Conservation (phyloP, 129 eudicot genomes). For the Tagetes erecta region DNA sequence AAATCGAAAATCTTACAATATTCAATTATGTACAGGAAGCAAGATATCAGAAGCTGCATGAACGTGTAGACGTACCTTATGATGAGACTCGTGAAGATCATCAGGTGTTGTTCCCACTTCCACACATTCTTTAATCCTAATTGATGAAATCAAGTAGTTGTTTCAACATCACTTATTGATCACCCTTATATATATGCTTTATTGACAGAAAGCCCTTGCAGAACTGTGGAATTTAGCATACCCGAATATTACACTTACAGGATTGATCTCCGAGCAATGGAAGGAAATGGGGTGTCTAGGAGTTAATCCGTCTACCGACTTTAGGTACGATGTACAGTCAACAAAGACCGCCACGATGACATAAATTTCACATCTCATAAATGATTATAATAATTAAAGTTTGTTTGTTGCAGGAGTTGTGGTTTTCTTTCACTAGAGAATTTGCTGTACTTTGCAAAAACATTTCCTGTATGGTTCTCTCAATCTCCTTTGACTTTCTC, state of each 20-base stretch:
- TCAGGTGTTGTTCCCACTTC: conserved; percentile 48
- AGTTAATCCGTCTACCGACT: conserved; percentile 76
- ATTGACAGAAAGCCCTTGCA: conserved; percentile 67
- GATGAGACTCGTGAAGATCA: conserved; percentile 74
- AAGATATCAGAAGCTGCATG: conserved; percentile 62
- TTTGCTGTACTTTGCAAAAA: conserved; percentile 63
- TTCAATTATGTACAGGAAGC: conserved; percentile 50
- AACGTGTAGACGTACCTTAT: conserved; percentile 57
- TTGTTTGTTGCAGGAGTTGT: conserved; percentile 48
- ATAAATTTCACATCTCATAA: not conserved
- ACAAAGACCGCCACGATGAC: not conserved
- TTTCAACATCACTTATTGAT: too few relatives aligned
- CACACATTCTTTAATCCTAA: not conserved
- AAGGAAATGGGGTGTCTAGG: conserved; percentile 97
- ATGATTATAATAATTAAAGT: not conserved
- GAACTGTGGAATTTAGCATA: conserved; percentile 62
- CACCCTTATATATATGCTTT: not conserved
- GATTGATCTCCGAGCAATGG: conserved; percentile 84
- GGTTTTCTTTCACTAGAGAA: conserved; percentile 85
- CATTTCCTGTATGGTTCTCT: conserved; percentile 50
- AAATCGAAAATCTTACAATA: not conserved
- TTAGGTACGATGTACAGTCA: conserved; percentile 23
- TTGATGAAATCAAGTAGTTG: not conserved
- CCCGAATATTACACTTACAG: conserved; percentile 62
- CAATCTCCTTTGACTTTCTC: not conserved